These are phyloP conservation scores for Suhomyces choctaworum DNA, from an alignment of 1,139 yeast genomes.

Conservation along the genomic window DNA sequence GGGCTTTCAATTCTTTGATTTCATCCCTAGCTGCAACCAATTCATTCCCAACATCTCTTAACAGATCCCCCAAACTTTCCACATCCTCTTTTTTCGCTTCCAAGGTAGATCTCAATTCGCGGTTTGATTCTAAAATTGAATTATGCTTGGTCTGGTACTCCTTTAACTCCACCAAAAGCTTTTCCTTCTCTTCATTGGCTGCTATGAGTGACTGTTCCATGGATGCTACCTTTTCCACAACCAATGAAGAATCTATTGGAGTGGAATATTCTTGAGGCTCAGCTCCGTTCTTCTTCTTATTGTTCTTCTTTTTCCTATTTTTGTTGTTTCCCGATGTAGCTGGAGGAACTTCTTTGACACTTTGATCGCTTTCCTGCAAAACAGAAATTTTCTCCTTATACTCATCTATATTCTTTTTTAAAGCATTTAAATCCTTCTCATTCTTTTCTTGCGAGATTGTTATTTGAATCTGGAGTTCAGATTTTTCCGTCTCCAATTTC, in stretches of 20 bases:
- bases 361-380: no score
- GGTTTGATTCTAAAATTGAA: constrained; percentile 9
- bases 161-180: constrained; percentile 4
- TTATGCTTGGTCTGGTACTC: constrained; percentile 7
- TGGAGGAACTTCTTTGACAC: no score
- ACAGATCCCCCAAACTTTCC: constrained; percentile 66
- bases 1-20: constrained; percentile 24
- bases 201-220: constrained; percentile 2
- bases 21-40: constrained; percentile 57
- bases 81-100: constrained; percentile 49
- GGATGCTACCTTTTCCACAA: constrained; percentile 1
- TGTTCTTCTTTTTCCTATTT: constrained; percentile 8
- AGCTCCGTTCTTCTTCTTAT: constrained; percentile 1
- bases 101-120: constrained; percentile 25
- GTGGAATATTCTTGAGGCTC: not conserved
- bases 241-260: not conserved
- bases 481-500: constrained; percentile 5
- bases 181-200: constrained; percentile 3
- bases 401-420: constrained; percentile 1
- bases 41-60: constrained; percentile 73
- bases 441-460: constrained; percentile 1
- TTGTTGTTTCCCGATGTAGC: constrained; percentile 8
- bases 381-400: constrained; percentile 2
- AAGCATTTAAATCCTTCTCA: not conserved
- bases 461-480: constrained; percentile 4